phyloP scores from a whole-genome alignment of 805 yeast species.

The Huiozyma naganishii region DNA sequence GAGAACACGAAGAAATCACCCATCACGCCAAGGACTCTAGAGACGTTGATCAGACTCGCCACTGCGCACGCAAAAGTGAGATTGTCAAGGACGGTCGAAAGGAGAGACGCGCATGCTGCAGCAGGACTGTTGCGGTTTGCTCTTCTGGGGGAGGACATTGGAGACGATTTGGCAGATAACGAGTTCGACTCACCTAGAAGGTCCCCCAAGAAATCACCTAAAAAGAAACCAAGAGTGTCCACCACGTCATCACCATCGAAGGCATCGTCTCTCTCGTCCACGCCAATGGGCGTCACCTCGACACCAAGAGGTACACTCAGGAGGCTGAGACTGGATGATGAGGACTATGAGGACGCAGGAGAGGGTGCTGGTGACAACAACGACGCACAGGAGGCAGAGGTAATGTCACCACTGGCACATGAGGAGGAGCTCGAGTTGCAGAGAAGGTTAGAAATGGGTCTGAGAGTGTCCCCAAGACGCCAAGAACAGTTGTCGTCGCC shows the following conservation, averaged over 20 bases:
- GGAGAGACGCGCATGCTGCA: slow-evolving; percentile 75
- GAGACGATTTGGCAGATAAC: slow-evolving; percentile 14
- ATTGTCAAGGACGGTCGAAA: slow-evolving; percentile 61
- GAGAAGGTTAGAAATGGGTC: slow-evolving; percentile 17
- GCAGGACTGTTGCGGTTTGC: slow-evolving; percentile 78
- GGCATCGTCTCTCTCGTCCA: slow-evolving; percentile 2
- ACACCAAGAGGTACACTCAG: slow-evolving; percentile 9
- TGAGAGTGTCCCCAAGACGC: slow-evolving; percentile 26
- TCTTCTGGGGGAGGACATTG: slow-evolving; percentile 40
- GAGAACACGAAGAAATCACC: slow-evolving; percentile 80
- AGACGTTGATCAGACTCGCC: slow-evolving; percentile 85
- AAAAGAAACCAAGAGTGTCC: slow-evolving; percentile 21
- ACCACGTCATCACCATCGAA: slow-evolving; percentile 13
- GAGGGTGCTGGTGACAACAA: slow-evolving; percentile 9
- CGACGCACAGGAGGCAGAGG: slow-evolving; percentile 10
- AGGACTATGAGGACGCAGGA: slow-evolving; percentile 16
- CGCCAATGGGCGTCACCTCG: slow-evolving; percentile 3
- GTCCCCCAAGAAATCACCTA: slow-evolving; percentile 27
- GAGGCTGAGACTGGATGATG: slow-evolving; percentile 23
- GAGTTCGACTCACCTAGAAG: slow-evolving; percentile 9
- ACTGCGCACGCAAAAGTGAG: slow-evolving; percentile 98
- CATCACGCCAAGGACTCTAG: slow-evolving; percentile 95
- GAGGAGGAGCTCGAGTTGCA: slow-evolving; percentile 25
- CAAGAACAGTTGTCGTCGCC: slow-evolving; percentile 5
- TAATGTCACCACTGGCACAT: slow-evolving; percentile 20